Evolutionary conservation across 306 rosid genomes (phyloP), one percentile per base, ranked within the genome.

Genomic region (Glycine tomentella): DNA sequence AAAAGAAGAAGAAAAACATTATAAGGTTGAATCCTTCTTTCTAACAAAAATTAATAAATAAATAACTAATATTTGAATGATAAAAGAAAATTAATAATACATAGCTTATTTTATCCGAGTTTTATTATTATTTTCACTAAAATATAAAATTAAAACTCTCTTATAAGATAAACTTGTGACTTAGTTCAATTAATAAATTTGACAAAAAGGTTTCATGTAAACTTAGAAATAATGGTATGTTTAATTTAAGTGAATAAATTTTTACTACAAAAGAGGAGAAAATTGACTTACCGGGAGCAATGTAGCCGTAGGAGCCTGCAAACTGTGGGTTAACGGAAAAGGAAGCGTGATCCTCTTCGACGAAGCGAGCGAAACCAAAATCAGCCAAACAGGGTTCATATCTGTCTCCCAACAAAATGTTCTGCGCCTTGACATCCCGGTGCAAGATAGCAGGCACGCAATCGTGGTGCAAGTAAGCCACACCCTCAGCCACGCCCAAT

Each of bases 261-360:
- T 25, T 25, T 25, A 25, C 31, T 20, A 20, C 0, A 20, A 20
- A 20, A 20, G 20, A 20, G 20, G 31, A 25, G 31, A 25, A 25
- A 25, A 25, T 25, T 25, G 31, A 25, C 31, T 25, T 63, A 91
- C 99, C 99, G 0, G 99, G 99, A 52, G 99, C 98, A 88, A 95
- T 86, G 82, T 95, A 95, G 86, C 99, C 99, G 78, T 90, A 95
- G 15, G 99, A 93, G 4, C 99, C 99, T 0, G 99, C 97, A 55
- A 95, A 89, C 61, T 93, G 94, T 4, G 94, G 98, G 77, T 86
- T 87, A 12, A 87, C 81, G 0, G 94, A 84, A 69, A 92, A 91
- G 2, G 97, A 85, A 75, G 86, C 82, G 33, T 64, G 83, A 70
- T 86, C 87, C 1, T 91, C 97, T 61, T 95, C 99, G 2, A 93